Conservation (phyloP, 805 yeast genomes). For the Ogataea pignaliae region DNA sequence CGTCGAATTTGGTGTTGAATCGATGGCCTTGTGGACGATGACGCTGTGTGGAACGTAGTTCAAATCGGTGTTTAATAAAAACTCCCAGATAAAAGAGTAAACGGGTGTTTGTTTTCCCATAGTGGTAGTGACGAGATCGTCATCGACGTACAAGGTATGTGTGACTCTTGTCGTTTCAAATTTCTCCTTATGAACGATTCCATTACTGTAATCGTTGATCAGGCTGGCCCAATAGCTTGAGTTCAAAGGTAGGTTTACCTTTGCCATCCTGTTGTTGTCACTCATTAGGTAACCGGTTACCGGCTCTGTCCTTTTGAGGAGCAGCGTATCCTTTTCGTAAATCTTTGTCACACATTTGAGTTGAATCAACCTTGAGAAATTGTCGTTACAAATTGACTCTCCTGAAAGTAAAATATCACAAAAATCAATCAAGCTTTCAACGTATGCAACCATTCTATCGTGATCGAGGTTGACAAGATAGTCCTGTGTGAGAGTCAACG, state of each 20-base stretch:
- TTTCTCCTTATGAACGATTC: slow-evolving; percentile 18
- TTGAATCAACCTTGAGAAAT: slow-evolving; percentile 26
- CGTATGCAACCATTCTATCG: slow-evolving; percentile 27
- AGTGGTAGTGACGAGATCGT: slow-evolving; percentile 19
- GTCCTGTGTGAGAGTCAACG: slow-evolving; percentile 14
- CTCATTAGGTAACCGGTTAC: slow-evolving; percentile 24
- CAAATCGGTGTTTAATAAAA: slow-evolving; percentile 14
- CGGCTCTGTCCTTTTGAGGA: slow-evolving; percentile 26
- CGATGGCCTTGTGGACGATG: slow-evolving; percentile 8
- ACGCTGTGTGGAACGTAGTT: slow-evolving; percentile 25
- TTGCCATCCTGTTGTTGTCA: slow-evolving; percentile 16
- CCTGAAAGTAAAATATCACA: slow-evolving; percentile 12
- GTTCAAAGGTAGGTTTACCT: slow-evolving; percentile 27
- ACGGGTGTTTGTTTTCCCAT: slow-evolving; percentile 16
- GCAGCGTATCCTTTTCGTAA: slow-evolving; percentile 18
- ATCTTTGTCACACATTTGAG: slow-evolving; percentile 24
- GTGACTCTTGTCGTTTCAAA: slow-evolving; percentile 23
- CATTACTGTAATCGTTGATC: slow-evolving; percentile 29
- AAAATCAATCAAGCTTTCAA: slow-evolving; percentile 21
- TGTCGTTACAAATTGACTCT: slow-evolving; percentile 7
- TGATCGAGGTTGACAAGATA: slow-evolving; percentile 20
- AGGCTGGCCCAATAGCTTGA: slow-evolving; percentile 30
- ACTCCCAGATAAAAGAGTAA: slow-evolving; percentile 31
- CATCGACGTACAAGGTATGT: slow-evolving; percentile 27
- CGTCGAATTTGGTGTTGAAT: background rate